Conservation (phyloP, 148 eudicot species). For the Drosera capensis region DNA sequence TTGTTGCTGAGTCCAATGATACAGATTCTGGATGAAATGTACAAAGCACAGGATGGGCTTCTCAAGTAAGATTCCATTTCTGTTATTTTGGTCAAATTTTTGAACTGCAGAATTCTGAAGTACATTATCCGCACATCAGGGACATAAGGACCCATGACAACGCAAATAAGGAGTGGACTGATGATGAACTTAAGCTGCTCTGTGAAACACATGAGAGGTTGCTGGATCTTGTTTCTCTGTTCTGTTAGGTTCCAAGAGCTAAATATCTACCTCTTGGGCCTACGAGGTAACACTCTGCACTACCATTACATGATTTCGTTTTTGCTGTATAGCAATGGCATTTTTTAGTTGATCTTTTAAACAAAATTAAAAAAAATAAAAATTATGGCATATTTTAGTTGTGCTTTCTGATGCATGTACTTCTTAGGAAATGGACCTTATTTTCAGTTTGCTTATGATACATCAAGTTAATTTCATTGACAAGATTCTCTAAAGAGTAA, state of each 20-base stretch:
- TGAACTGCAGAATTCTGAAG: slow-evolving; percentile 4
- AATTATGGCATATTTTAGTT: too few species aligned
- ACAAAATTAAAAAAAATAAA: too few species aligned
- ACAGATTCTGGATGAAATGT: too few species aligned
- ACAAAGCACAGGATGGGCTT: slow-evolving; percentile 86
- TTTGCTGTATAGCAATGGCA: too few species aligned
- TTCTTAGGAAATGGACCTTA: too few species aligned
- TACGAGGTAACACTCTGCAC: slow-evolving; percentile 44
- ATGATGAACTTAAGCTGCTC: slow-evolving; percentile 89
- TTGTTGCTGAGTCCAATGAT: too few species aligned
- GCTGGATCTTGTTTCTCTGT: slow-evolving; percentile 77
- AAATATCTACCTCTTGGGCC: slow-evolving; percentile 97
- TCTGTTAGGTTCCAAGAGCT: slow-evolving; percentile 85
- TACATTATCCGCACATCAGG: slow-evolving; percentile 25
- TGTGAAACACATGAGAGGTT: slow-evolving; percentile 94
- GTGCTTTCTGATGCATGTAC: too few species aligned
- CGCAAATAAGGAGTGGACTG: slow-evolving; percentile 89
- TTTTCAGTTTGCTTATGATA: too few species aligned
- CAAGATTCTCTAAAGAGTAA: too few species aligned
- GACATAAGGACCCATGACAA: slow-evolving; percentile 95
- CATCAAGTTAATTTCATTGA: too few species aligned
- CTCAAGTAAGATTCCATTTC: slow-evolving; percentile 78
- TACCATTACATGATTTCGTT: not conserved
- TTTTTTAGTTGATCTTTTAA: too few species aligned
- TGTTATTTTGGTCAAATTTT: too few species aligned